A percentile compares a stretch with the other conserved stretches of the same genome.
These are phyloP conservation scores for Russula griseocarnosa DNA, from an alignment of 768 basidiomycete species.

Conservation along the genomic window DNA sequence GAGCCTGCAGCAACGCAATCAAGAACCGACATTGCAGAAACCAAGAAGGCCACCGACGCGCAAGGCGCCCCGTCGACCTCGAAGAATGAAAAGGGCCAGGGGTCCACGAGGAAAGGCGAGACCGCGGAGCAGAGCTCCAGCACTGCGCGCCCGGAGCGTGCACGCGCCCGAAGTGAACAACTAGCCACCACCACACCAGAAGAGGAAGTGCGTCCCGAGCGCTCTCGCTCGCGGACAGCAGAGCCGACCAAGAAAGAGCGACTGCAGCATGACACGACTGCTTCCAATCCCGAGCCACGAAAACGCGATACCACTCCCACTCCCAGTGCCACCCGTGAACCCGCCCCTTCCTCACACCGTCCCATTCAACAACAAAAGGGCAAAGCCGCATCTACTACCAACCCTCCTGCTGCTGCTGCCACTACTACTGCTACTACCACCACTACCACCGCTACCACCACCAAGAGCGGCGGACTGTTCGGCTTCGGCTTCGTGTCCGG, in stretches of 20 bases:
- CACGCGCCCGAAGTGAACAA: conserved; percentile 19
- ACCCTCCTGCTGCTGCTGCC: no score
- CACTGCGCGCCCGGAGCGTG: conserved; percentile 16
- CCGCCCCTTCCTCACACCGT: not conserved
- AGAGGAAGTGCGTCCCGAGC: conserved; percentile 5
- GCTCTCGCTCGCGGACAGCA: conserved; percentile 19
- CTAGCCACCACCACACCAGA: not conserved
- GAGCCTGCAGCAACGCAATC: conserved; percentile 11
- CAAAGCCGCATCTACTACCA: conserved; percentile 3
- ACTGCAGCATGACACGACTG: conserved; percentile 13
- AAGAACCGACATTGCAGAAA: not conserved
- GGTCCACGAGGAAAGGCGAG: conserved; percentile 17
- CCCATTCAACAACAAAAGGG: conserved; percentile 14
- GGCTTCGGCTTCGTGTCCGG: conserved; percentile 15
- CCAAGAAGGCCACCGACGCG: conserved; percentile 1
- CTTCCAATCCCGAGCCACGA: not conserved
- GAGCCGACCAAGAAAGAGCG: conserved; percentile 26
- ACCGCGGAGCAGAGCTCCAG: conserved; percentile 13
- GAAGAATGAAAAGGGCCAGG: conserved; percentile 16
- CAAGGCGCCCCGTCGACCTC: conserved; percentile 12
- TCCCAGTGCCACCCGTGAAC: not conserved
- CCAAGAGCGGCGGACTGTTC: not conserved
- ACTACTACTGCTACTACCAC: not conserved
- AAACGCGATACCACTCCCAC: conserved; percentile 9
- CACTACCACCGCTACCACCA: not conserved